Evolutionary conservation across 2,329 filamentous ascomycete species (phyloP), one percentile per base, ranked within the genome.

Genomic region (Arthroderma sp.): DNA sequence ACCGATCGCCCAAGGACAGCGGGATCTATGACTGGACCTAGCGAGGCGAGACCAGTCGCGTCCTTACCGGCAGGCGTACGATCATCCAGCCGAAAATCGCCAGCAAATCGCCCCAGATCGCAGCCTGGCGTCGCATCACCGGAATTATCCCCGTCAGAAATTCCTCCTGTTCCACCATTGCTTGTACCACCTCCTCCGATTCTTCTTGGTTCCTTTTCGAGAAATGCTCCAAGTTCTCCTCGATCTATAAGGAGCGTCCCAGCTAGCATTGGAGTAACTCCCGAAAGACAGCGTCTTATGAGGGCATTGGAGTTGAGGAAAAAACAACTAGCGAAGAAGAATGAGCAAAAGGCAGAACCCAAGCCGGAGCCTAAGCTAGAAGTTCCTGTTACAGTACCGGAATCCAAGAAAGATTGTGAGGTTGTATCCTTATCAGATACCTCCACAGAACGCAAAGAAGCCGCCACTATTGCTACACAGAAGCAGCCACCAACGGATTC

Each of bases 261-360:
- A 50, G 58, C 57, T 56, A 69, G 62, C 55, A 71, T 61, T 7
- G 66, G 69, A n/a, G 82, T 93, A 56, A 86, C 85, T 1, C 85
- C 85, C 0, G 91, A 98, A 62, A 96, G 93, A 67, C 79, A 85
- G 49, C 76, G 91, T 44, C 70, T 98, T 50, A 88, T 94, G 85
- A 95, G 93, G 67, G 91, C 91, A 5, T 74, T 95, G 66, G 84
- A 95, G 62, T 65, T 95, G 53, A 77, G 89, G 43, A 91, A 93
- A 63, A 86, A 83, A 64, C 87, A 86, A 61, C 79, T 81, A 59
- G 61, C 58, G 33, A 63, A 60, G 54, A 50, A 59, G 43, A 53
- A 50, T 15, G 59, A 58, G 45, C 57, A 54, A 41, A 58, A 55
- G 45, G 49, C 55, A 27, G 45, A 47, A 15, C 44, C 36, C 39